Conservation (phyloP, 129 eudicot genomes). For the Artemisia tridentata region DNA sequence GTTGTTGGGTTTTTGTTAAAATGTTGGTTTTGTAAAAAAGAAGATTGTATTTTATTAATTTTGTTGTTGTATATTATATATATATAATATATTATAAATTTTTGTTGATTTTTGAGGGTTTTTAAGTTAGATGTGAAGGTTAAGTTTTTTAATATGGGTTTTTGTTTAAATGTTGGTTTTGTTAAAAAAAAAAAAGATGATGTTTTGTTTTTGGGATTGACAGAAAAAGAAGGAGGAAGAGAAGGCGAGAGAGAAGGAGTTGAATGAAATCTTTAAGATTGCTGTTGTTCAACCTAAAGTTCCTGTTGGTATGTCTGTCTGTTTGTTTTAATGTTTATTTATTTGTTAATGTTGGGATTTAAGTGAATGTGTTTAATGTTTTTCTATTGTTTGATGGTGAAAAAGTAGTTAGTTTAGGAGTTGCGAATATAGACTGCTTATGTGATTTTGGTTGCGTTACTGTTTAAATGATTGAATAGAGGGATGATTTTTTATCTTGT, state of each 20-base stretch:
- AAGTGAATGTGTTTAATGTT: neutral
- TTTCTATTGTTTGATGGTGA: neutral
- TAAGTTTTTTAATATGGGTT: too few relatives aligned
- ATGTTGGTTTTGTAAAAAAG: neutral
- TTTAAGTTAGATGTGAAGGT: too few relatives aligned
- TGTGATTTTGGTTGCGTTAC: too few relatives aligned
- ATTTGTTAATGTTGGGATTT: neutral
- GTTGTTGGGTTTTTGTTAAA: neutral
- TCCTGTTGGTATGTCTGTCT: constrained; percentile 68
- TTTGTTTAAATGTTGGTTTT: neutral
- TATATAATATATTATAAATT: too few relatives aligned
- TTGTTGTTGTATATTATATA: too few relatives aligned
- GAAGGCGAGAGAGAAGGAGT: constrained; percentile 79
- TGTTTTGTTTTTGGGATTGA: neutral
- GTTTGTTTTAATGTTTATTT: neutral
- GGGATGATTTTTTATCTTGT: too few relatives aligned
- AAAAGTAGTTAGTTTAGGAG: too few relatives aligned
- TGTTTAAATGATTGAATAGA: too few relatives aligned
- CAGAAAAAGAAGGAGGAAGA: constrained; percentile 95
- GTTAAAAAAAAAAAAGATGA: too few relatives aligned
- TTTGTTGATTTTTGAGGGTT: neutral
- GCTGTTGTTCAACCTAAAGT: constrained; percentile 94
- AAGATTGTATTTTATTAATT: neutral
- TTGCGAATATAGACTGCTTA: too few relatives aligned
- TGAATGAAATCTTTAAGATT: constrained; percentile 76